Evolutionary conservation across 1,139 yeast species (phyloP).

Genomic region (Citeromyces hawaiiensis): DNA sequence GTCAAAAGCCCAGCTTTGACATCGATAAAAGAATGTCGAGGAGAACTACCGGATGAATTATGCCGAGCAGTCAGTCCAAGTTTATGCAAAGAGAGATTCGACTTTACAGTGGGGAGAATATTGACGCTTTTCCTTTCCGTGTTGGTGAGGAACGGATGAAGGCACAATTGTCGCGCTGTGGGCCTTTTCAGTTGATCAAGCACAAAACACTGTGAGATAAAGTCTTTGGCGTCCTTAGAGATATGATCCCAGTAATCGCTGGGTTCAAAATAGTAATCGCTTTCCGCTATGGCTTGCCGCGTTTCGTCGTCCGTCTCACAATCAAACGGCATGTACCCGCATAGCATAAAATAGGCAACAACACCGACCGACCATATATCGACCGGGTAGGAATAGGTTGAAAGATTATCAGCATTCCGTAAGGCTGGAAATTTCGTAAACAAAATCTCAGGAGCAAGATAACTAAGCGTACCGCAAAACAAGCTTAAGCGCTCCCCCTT

Average conservation of each 20-base stretch:
- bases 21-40: no score
- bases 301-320: no score
- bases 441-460: constrained; percentile 92
- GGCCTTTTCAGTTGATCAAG: constrained; percentile 53
- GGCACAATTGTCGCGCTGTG: constrained; percentile 45
- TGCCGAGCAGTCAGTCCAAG: no score
- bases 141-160: constrained; percentile 24
- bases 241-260: constrained; percentile 64
- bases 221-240: constrained; percentile 58
- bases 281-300: no score
- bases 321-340: constrained; percentile 88
- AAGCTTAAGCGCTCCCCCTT: constrained; percentile 51
- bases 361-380: constrained; percentile 94
- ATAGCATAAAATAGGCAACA: constrained; percentile 71
- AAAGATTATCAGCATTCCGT: no score
- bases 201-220: constrained; percentile 52
- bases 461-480: constrained; percentile 84
- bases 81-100: no score
- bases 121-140: no score
- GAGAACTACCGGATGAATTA: no score
- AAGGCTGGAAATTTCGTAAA: constrained; percentile 47
- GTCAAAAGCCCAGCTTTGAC: no score
- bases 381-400: constrained; percentile 45
- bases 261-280: no score
- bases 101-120: no score